Percentiles rank a stretch among this genome's conserved stretches.
Conservation (phyloP, 768 basidiomycete genomes). For the Galerina marginata region DNA sequence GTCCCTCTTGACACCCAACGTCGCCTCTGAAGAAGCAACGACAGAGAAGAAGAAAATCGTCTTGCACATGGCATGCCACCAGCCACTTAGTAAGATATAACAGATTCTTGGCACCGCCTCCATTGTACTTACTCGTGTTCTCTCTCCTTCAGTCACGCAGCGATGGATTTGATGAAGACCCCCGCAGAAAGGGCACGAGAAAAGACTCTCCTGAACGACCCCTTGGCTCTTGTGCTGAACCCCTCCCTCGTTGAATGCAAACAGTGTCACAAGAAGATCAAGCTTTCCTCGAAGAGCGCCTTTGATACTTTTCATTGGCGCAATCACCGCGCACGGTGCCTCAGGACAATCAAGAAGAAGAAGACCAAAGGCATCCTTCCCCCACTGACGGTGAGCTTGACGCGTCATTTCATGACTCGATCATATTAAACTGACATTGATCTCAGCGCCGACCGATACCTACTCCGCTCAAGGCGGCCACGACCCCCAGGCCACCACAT, state of each 20-base stretch:
- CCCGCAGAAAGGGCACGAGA: constrained; percentile 55
- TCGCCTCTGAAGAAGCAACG: neutral
- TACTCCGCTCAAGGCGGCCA: constrained; percentile 9
- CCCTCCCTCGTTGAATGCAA: constrained; percentile 59
- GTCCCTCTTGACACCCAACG: neutral
- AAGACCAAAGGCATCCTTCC: constrained; percentile 24
- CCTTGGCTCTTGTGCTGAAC: constrained; percentile 55
- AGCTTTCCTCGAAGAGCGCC: constrained; percentile 68
- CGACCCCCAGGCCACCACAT: constrained; percentile 1
- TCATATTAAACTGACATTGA: constrained; percentile 12
- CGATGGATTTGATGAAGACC: constrained; percentile 28
- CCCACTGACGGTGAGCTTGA: constrained; percentile 21
- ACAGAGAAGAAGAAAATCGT: neutral
- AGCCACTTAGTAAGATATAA: constrained; percentile 24
- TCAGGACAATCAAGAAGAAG: constrained; percentile 42
- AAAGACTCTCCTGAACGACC: constrained; percentile 55
- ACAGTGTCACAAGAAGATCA: constrained; percentile 61
- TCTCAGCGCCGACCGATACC: constrained; percentile 7
- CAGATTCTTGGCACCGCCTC: constrained; percentile 2
- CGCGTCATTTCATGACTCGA: constrained; percentile 5
- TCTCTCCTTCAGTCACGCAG: constrained; percentile 7
- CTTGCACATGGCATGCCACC: constrained; percentile 25
- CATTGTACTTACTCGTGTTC: neutral
- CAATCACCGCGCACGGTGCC: constrained; percentile 65
- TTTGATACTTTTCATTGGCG: constrained; percentile 74